A percentile compares a stretch with the other conserved stretches of the same genome.
These are phyloP conservation scores for Oryza brachyantha DNA, from an alignment of 176 grass and related monocot species.

Conservation along the genomic window DNA sequence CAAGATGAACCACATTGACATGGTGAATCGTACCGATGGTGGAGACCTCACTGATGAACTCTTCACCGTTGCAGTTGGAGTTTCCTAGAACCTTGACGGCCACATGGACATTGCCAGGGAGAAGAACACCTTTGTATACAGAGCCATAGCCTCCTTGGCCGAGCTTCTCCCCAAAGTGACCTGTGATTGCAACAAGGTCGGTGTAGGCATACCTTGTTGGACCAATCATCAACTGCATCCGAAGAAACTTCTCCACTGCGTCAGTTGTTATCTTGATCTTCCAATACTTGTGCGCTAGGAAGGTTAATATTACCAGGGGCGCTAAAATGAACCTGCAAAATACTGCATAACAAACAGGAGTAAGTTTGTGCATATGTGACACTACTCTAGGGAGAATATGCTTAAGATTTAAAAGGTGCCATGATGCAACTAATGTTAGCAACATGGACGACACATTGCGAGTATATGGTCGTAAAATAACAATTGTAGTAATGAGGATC, in stretches of 20 bases:
- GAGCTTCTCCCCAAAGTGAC: constrained; percentile 45
- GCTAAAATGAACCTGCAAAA: constrained; percentile 16
- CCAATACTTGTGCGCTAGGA: constrained; percentile 43
- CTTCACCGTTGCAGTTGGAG: constrained; percentile 46
- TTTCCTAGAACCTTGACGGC: constrained; percentile 40
- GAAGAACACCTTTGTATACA: constrained; percentile 34
- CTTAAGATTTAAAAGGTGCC: too few species aligned
- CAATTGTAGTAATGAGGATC: too few species aligned
- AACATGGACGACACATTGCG: too few species aligned
- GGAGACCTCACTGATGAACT: constrained; percentile 53
- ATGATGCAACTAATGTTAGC: too few species aligned
- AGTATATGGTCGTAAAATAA: too few species aligned
- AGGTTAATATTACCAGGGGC: neutral
- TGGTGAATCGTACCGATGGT: constrained; percentile 63
- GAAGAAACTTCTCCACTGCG: constrained; percentile 41
- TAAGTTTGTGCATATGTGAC: too few species aligned
- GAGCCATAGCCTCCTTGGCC: constrained; percentile 53
- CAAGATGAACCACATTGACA: constrained; percentile 26
- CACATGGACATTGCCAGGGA: neutral
- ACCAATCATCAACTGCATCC: constrained; percentile 16
- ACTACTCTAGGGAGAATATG: too few species aligned
- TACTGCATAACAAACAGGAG: neutral
- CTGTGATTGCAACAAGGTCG: constrained; percentile 48
- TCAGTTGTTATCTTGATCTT: constrained; percentile 9
- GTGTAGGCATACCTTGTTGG: constrained; percentile 43